Percentiles rank a stretch among this genome's conserved stretches.
Conservation (phyloP, 129 eudicot genomes). For the Lactuca sativa region DNA sequence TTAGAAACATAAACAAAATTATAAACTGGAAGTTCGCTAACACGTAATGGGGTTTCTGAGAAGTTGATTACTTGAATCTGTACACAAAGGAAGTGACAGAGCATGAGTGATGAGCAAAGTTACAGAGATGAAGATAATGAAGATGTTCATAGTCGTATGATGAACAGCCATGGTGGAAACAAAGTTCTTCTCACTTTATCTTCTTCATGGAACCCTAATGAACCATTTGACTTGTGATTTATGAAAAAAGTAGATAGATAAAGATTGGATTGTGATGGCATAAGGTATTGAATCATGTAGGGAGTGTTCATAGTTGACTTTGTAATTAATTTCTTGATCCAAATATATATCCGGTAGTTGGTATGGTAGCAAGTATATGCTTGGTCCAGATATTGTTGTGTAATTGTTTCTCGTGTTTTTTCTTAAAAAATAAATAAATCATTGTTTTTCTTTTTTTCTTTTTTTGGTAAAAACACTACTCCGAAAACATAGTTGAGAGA, state of each 20-base stretch:
- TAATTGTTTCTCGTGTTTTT: background rate
- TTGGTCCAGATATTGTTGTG: slow-evolving; percentile 1
- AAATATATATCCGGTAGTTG: slow-evolving; percentile 39
- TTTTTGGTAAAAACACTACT: background rate
- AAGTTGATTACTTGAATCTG: slow-evolving; percentile 41
- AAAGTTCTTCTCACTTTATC: slow-evolving; percentile 16
- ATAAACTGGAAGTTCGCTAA: background rate
- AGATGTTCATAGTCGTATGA: slow-evolving; percentile 15
- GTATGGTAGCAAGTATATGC: slow-evolving; percentile 23
- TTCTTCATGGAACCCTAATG: slow-evolving; percentile 23
- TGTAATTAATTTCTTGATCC: slow-evolving; percentile 12
- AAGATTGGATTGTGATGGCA: slow-evolving; percentile 24
- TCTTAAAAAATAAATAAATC: background rate
- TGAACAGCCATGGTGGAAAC: slow-evolving; percentile 24
- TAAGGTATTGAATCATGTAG: slow-evolving; percentile 25
- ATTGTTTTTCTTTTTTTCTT: background rate
- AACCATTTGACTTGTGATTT: slow-evolving; percentile 16
- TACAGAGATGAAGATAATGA: slow-evolving; percentile 9
- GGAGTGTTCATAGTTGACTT: slow-evolving; percentile 53
- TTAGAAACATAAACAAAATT: slow-evolving; percentile 9
- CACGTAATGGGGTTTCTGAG: background rate
- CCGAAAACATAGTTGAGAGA: background rate
- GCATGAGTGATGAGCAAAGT: slow-evolving; percentile 22
- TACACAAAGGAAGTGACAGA: slow-evolving; percentile 48
- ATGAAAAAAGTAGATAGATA: slow-evolving; percentile 18